Evolutionary conservation across 768 basidiomycete species (phyloP).

Genomic region (Naganishia friedmannii): DNA sequence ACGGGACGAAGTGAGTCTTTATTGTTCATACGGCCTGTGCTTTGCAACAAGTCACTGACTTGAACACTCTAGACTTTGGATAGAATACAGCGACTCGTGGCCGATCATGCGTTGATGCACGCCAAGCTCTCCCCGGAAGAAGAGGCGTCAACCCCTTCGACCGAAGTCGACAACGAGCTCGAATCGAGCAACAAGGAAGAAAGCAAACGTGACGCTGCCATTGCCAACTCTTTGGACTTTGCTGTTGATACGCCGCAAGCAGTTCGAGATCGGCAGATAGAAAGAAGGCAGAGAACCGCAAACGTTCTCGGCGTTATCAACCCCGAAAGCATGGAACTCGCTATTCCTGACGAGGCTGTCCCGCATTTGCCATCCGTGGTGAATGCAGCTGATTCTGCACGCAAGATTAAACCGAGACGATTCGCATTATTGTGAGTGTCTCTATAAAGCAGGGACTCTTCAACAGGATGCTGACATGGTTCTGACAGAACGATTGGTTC

Average conservation of each 20-base stretch:
- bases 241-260: conserved; percentile 16
- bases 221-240: conserved; percentile 20
- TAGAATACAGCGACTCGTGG: conserved; percentile 57
- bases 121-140: conserved; percentile 11
- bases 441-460: not conserved
- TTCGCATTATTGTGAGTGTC: conserved; percentile 58
- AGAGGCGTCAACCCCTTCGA: not conserved
- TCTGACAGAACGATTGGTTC: conserved; percentile 60
- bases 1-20: conserved; percentile 55
- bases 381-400: conserved; percentile 32
- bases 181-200: not conserved
- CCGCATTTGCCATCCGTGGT: conserved; percentile 47
- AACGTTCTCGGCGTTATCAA: conserved; percentile 18
- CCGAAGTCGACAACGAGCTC: conserved; percentile 8
- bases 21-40: conserved; percentile 1
- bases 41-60: conserved; percentile 23
- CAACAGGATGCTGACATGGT: not conserved
- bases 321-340: conserved; percentile 13
- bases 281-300: conserved; percentile 13
- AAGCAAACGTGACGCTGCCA: conserved; percentile 19
- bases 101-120: conserved; percentile 39
- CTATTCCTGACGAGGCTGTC: conserved; percentile 43
- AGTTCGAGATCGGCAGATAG: not conserved
- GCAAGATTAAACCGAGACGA: conserved; percentile 54
- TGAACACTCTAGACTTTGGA: conserved; percentile 3